Evolutionary conservation across 164 flowering plant species (phyloP), one percentile per base, ranked within the genome.

Genomic region (Annona cherimola): DNA sequence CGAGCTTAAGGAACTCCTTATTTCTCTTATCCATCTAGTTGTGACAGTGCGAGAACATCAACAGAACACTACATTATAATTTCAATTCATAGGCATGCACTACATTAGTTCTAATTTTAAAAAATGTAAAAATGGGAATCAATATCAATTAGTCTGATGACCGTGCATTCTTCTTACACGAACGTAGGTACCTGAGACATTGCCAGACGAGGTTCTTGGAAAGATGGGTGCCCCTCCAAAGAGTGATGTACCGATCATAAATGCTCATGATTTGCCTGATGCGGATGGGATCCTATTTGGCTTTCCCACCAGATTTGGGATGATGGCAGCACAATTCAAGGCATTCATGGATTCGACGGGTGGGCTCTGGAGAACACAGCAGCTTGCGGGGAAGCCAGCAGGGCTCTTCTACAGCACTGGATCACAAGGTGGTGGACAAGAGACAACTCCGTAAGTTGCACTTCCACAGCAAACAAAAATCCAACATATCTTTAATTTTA

Each of bases 351-450:
- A 92, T 77, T 86, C 96, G 50, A 92, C 96, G 41, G 98, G 96
- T 46, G 90, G 93, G 67, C 82, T 88, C 26, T 90, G 98, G 96
- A 88, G 89, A 71, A 72, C 91, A 55, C 96, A 90, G 69, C 83
- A 85, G 71, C 86, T 92, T 57, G 98, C 98, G 1, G 96, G 98
- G 57, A 92, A 92, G 77, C 98, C 96, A 41, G 96, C 98, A 50
- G 96, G 98, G 50, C 75, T 92, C 69, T 92, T 92, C 80, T 88
- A 75, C 71, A 87, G 95, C 82, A 90, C 94, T 54, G 94, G 96
- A 50, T 89, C 94, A 65, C 98, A 92, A 81, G 96, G 96, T 42
- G 98, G 98, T 59, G 96, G 96, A n/a, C 98, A 92, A 63, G 98
- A 92, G 80, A 90, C 93, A 14, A 92, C 96, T 8, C 81, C 98